Evolutionary conservation across 371 early-diverging fungal genomes (phyloP), one percentile per base, ranked within the genome.

Genomic region (Blakeslea trispora): DNA sequence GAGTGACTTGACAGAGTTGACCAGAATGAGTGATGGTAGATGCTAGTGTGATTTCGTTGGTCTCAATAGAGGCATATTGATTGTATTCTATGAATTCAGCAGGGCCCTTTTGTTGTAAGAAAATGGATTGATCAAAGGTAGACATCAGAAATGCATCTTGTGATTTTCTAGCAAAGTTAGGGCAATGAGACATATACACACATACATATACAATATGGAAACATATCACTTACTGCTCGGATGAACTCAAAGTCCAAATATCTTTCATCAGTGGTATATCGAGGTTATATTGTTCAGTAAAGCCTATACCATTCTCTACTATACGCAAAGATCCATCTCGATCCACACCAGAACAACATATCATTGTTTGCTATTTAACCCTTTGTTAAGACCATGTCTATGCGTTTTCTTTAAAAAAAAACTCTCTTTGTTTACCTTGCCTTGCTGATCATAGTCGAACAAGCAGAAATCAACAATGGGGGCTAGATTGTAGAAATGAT

Each of bases 301-400:
- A 85, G 11, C 94, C 96, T 35, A 95, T 81, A 9, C 98, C 97
- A 68, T 90, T 92, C 43, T 92, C 82, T 24, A 97, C 84, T 6
- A 94, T 75, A 23, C 94, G 80, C 45, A 97, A 68, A 1, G 86
- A 79, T 7, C 94, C 92, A 59, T 87, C 84, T 51, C 85, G 82
- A 49, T 79, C 81, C 3, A 71, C 79, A 1, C 96, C 96, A 6
- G 91, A 89, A 61, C 95, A 95, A n/a, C 95, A 87, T 1, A 96
- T 88, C 44, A 96, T 77, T 43, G 91, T 88, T 34, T 87, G 83
- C 81, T 87, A 71, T 41, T 50, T 8, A 19, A 41, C 7, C 2
- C 19, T 8, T 8, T 40, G 15, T 21, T 49, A 8, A 39, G 17
- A 15, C 39, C 28, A 18, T 6, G 35, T 17, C 22, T 13, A 17